Evolutionary conservation across 768 basidiomycete species (phyloP), one percentile per base, ranked within the genome.

Genomic region (Auriscalpium orientale): DNA sequence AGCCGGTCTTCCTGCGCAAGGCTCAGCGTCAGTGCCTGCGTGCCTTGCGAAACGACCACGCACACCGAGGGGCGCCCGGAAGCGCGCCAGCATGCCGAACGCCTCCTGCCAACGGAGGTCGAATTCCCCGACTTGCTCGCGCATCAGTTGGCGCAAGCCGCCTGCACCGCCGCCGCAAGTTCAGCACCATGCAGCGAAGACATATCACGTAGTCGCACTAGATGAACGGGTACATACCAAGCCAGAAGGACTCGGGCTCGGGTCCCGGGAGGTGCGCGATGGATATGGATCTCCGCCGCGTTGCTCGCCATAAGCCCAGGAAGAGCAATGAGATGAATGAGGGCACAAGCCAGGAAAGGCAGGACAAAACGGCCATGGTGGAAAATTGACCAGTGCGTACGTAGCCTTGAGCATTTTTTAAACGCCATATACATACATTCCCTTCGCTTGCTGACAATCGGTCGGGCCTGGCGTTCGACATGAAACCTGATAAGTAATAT

Each of bases 41-140:
- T 5, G 28, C 28, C 28, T 28, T 28, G 28, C 28, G 4, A 3
- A 28, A 5, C 28, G 9, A 38, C 8, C 11, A 48, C 58, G n/a
- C 11, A 59, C 58, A 16, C 58, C 47, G n/a, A 59, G 47, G 13
- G 58, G 56, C n/a, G 58, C 58, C 34, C 53, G 37, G 1, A 59
- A 49, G 20, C 43, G 58, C 16, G 33, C 48, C 3, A 50, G 43
- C 58, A 59, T 59, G 12, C 48, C 56, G 35, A 53, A 50, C 0
- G 2, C 33, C 5, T 53, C 37, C 46, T 59, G 56, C 58, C 47
- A 40, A 49, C 38, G 52, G 2, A 57, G 11, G 10, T 59, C 58
- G 53, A 37, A 58, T 1, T 2, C n/a, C 0, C 58, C 56, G 12
- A 59, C 56, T 33, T 53, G 51, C 28, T 53, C 58, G 22, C 58